These are phyloP conservation scores for Fusarium subglutinans DNA, from an alignment of 2,329 filamentous ascomycete species.

Conservation along the genomic window DNA sequence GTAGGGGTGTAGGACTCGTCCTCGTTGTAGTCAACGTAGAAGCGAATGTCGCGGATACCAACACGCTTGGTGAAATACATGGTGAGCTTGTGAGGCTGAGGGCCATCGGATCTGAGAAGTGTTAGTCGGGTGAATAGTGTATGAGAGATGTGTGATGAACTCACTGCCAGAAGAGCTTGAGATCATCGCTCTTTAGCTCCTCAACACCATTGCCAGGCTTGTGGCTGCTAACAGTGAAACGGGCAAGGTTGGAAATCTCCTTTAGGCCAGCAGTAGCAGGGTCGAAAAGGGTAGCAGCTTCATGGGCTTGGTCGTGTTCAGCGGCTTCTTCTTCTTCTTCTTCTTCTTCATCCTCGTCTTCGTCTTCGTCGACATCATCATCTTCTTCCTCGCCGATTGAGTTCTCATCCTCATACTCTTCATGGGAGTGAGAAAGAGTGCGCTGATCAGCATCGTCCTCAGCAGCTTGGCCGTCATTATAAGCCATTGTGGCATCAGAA, in stretches of 20 bases:
- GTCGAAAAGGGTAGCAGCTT: slow-evolving; percentile 58
- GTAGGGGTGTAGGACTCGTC: slow-evolving; percentile 98
- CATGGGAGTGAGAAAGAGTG: slow-evolving; percentile 40
- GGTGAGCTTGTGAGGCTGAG: slow-evolving; percentile 83
- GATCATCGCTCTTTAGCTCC: slow-evolving; percentile 78
- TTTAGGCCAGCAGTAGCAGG: slow-evolving; percentile 69
- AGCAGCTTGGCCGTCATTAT: slow-evolving; percentile 39
- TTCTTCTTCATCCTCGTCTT: slow-evolving; percentile 21
- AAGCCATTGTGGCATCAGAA: slow-evolving; percentile 45
- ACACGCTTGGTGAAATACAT: slow-evolving; percentile 88
- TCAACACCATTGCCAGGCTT: slow-evolving; percentile 84
- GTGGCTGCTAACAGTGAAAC: slow-evolving; percentile 82
- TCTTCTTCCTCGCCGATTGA: slow-evolving; percentile 47
- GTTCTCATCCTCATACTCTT: slow-evolving; percentile 47
- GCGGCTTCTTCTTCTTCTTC: slow-evolving; percentile 1
- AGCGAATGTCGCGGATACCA: slow-evolving; percentile 78
- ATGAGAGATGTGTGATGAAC: slow-evolving; percentile 40
- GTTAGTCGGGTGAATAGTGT: neutral
- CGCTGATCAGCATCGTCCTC: slow-evolving; percentile 34
- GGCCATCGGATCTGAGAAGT: slow-evolving; percentile 74
- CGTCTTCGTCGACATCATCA: slow-evolving; percentile 46
- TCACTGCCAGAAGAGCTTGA: slow-evolving; percentile 81
- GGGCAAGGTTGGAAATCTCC: slow-evolving; percentile 85
- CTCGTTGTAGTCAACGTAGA: slow-evolving; percentile 88
- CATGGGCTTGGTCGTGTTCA: slow-evolving; percentile 40